A percentile compares a stretch with the other conserved stretches of the same genome.
These are phyloP conservation scores for Camelina laxa DNA, from an alignment of 345 rosid genomes.

Conservation along the genomic window DNA sequence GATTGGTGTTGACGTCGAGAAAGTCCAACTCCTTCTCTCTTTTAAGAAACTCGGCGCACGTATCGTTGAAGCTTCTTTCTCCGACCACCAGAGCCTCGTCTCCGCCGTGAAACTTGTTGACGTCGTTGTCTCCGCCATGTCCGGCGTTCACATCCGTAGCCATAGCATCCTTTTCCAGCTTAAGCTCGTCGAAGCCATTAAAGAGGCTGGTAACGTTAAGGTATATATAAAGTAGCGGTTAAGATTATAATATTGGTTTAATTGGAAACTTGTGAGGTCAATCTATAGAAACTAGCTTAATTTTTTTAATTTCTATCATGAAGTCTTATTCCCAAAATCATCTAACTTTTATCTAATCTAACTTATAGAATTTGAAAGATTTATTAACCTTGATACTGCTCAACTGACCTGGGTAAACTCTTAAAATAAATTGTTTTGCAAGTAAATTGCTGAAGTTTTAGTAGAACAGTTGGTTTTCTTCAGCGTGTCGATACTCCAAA, in stretches of 20 bases:
- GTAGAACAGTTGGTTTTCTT: no score
- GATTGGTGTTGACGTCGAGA: conserved; percentile 75
- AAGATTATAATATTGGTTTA: not conserved
- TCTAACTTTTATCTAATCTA: no score
- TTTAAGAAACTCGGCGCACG: conserved; percentile 67
- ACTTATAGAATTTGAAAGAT: no score
- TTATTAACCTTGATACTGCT: no score
- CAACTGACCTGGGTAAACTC: no score
- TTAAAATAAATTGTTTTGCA: no score
- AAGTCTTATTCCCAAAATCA: no score
- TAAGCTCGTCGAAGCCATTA: conserved; percentile 82
- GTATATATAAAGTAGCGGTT: conserved; percentile 42
- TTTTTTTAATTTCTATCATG: no score
- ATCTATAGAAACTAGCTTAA: no score
- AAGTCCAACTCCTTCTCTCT: conserved; percentile 62
- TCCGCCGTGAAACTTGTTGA: conserved; percentile 68
- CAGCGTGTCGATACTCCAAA: no score
- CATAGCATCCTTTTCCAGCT: conserved; percentile 80
- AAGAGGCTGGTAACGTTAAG: conserved; percentile 85
- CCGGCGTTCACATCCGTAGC: conserved; percentile 82
- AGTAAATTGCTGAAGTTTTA: no score
- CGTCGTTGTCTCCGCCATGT: conserved; percentile 77
- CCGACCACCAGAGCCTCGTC: conserved; percentile 53
- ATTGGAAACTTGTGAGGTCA: no score
- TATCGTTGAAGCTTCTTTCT: conserved; percentile 62